These are phyloP conservation scores for Kurtzmaniella quercitrusa DNA, from an alignment of 1,139 yeast genomes.

Conservation along the genomic window DNA sequence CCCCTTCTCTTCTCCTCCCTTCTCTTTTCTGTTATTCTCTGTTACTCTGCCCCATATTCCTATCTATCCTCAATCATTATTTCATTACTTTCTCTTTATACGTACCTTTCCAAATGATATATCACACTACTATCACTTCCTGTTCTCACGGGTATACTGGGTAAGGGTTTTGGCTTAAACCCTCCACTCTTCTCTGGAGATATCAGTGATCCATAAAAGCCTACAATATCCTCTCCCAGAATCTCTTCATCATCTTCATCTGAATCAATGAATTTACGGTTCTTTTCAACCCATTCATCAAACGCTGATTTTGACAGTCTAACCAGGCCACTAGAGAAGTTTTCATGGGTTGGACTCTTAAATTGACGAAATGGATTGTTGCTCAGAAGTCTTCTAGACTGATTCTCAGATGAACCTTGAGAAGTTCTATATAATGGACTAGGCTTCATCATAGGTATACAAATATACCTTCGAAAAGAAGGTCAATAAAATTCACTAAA, in stretches of 20 bases:
- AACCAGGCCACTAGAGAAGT: constrained; percentile 16
- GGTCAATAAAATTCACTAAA: too few relatives aligned
- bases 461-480: too few relatives aligned
- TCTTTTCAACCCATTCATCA: constrained; percentile 50
- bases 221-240: constrained; percentile 7
- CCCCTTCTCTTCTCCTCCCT: too few relatives aligned
- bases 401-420: background rate
- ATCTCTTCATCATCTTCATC: constrained; percentile 36
- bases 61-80: too few relatives aligned
- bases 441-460: background rate
- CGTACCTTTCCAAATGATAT: constrained; percentile 15
- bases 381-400: constrained; percentile 43
- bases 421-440: background rate
- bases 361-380: constrained; percentile 54
- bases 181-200: constrained; percentile 13
- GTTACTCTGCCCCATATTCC: too few relatives aligned
- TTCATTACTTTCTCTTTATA: constrained; percentile 2
- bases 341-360: constrained; percentile 4
- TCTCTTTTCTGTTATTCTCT: too few relatives aligned
- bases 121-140: constrained; percentile 41
- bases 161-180: constrained; percentile 23
- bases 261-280: constrained; percentile 38
- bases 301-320: constrained; percentile 28
- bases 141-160: constrained; percentile 25
- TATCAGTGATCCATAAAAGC: constrained; percentile 8